These are phyloP conservation scores for Globisporangium cylindrosporum DNA, from an alignment of 352 stramenopile genomes.

Conservation along the genomic window DNA sequence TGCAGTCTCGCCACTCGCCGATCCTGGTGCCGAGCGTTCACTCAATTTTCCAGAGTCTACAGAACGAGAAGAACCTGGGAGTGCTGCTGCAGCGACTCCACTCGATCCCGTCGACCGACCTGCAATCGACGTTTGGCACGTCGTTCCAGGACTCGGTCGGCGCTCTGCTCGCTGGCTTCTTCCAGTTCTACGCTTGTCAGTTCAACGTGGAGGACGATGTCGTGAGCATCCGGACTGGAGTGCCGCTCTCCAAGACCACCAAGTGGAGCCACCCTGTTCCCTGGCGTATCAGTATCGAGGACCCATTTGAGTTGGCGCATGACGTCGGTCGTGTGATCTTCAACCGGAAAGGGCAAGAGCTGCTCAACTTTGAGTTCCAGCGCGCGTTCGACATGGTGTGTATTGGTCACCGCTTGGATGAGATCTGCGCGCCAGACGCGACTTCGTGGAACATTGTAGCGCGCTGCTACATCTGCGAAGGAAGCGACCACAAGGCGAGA, in stretches of 20 bases:
- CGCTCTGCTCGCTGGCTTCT: constrained; percentile 94
- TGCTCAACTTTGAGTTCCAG: constrained; percentile 57
- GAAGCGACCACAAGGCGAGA: constrained; percentile 46
- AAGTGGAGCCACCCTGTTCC: constrained; percentile 65
- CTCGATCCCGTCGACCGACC: constrained; percentile 52
- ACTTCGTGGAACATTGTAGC: constrained; percentile 45
- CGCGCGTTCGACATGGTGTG: constrained; percentile 55
- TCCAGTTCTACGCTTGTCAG: constrained; percentile 94
- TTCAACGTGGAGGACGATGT: constrained; percentile 95
- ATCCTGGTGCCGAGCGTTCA: constrained; percentile 50
- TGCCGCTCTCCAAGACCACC: constrained; percentile 54
- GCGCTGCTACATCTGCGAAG: constrained; percentile 67
- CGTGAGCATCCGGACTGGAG: constrained; percentile 89
- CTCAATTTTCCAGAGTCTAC: constrained; percentile 52
- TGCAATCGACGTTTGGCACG: constrained; percentile 52
- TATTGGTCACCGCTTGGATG: constrained; percentile 39
- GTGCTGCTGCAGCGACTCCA: constrained; percentile 59
- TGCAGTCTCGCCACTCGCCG: constrained; percentile 77
- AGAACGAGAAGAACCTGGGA: constrained; percentile 92
- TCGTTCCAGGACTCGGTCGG: constrained; percentile 84
- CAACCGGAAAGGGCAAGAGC: constrained; percentile 57
- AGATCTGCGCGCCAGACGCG: constrained; percentile 50
- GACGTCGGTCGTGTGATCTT: constrained; percentile 82
- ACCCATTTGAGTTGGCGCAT: constrained; percentile 81
- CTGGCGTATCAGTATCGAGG: constrained; percentile 85